Conservation (phyloP, 179 eudicot genomes). For the Sideroxylon spinosum region DNA sequence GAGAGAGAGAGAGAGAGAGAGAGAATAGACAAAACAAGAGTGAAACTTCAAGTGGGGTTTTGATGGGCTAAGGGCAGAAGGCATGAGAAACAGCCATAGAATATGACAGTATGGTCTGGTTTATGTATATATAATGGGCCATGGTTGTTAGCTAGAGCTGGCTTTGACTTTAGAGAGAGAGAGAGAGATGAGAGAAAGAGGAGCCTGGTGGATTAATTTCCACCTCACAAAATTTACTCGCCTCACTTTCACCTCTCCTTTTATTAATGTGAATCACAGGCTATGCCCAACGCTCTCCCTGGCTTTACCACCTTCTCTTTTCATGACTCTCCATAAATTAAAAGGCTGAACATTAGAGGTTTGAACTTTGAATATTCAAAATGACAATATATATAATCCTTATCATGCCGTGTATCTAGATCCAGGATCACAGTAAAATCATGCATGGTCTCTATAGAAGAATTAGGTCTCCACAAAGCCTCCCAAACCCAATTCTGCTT, state of each 20-base stretch:
- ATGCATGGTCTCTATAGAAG: too few relatives aligned
- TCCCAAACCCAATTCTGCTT: too few relatives aligned
- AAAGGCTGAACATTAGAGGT: not conserved
- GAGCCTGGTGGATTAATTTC: conserved; percentile 41
- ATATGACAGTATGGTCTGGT: conserved; percentile 11
- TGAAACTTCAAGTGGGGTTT: conserved; percentile 1
- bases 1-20: not conserved
- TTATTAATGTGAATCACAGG: conserved; percentile 60
- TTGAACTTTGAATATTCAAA: conserved; percentile 25
- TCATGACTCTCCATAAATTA: conserved; percentile 42
- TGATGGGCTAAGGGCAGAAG: conserved; percentile 14
- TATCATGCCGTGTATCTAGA: not conserved
- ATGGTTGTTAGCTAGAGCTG: conserved; percentile 14
- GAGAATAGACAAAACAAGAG: not conserved
- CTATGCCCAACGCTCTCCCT: conserved; percentile 32
- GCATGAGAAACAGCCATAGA: not conserved
- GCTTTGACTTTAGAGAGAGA: conserved; percentile 29
- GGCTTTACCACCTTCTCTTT: conserved; percentile 32
- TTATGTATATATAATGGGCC: conserved; percentile 17
- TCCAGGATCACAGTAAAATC: not conserved
- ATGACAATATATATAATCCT: not conserved
- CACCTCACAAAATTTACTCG: conserved; percentile 33
- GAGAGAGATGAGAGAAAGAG: conserved; percentile 23
- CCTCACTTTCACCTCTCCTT: conserved; percentile 30
- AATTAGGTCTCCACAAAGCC: too few relatives aligned